These are phyloP conservation scores for Hyphopichia buzzinii DNA, from an alignment of 1,139 yeast genomes.

Conservation along the genomic window DNA sequence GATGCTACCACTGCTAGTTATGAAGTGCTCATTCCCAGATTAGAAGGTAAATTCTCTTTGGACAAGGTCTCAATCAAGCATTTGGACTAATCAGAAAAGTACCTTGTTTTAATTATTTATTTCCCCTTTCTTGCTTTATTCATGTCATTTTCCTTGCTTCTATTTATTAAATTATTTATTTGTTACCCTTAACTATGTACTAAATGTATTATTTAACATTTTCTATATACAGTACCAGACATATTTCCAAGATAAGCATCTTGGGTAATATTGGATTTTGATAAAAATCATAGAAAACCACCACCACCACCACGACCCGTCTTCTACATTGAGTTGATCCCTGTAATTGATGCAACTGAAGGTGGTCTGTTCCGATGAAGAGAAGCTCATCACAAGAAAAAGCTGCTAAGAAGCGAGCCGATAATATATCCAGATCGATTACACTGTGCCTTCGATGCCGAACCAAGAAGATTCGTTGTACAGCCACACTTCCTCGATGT, in stretches of 20 bases:
- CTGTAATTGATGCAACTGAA: too few species aligned
- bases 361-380: too few species aligned
- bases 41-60: conserved; percentile 35
- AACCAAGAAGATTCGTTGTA: conserved; percentile 75
- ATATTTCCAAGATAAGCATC: too few species aligned
- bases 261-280: too few species aligned
- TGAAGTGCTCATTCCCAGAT: conserved; percentile 68
- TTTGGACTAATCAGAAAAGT: conserved; percentile 8
- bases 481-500: conserved; percentile 80
- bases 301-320: neutral
- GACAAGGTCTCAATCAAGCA: conserved; percentile 38
- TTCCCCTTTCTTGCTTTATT: neutral
- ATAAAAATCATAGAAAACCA: neutral
- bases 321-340: too few species aligned
- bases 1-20: conserved; percentile 62
- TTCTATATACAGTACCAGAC: neutral
- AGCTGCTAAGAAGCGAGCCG: neutral
- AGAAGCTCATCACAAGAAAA: neutral
- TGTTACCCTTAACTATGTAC: too few species aligned
- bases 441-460: conserved; percentile 87
- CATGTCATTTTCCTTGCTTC: neutral
- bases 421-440: conserved; percentile 50
- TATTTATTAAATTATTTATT: too few species aligned
- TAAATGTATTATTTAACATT: too few species aligned
- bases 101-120: too few species aligned